Percentiles rank a stretch among this genome's conserved stretches.
These are phyloP conservation scores for Apiospora phragmitis DNA, from an alignment of 2,329 filamentous ascomycete genomes.

Conservation along the genomic window DNA sequence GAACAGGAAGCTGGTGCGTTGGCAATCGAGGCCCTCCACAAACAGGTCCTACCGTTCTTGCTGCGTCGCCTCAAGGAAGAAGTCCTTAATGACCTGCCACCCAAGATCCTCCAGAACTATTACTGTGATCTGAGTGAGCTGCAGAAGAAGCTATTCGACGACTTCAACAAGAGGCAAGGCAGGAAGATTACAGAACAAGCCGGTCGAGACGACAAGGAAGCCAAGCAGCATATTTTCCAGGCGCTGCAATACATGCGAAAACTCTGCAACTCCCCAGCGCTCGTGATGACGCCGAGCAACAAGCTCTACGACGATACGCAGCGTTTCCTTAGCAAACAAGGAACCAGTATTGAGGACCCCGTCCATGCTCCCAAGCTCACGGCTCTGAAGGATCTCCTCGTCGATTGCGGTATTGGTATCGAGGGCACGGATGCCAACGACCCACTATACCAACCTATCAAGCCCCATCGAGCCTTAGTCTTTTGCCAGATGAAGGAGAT, in stretches of 20 bases:
- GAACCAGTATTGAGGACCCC: constrained; percentile 81
- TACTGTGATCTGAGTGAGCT: constrained; percentile 97
- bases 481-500: constrained; percentile 99
- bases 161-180: constrained; percentile 92
- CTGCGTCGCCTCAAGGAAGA: constrained; percentile 96
- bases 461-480: constrained; percentile 90
- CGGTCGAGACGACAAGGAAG: constrained; percentile 81
- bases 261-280: constrained; percentile 93
- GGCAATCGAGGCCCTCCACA: constrained; percentile 96
- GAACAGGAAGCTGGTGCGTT: constrained; percentile 96
- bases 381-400: constrained; percentile 85
- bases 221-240: constrained; percentile 99
- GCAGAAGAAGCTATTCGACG: constrained; percentile 92
- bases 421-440: constrained; percentile 63
- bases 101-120: constrained; percentile 99
- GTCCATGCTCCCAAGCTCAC: constrained; percentile 89
- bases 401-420: constrained; percentile 96
- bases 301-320: constrained; percentile 89
- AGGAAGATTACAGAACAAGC: constrained; percentile 85
- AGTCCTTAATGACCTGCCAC: constrained; percentile 91
- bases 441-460: constrained; percentile 76
- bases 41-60: constrained; percentile 95
- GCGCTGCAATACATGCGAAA: constrained; percentile 99
- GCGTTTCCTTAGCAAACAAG: constrained; percentile 73
- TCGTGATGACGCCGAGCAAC: constrained; percentile 94